Conservation (phyloP, 208 protist genomes). For the Trypanosoma melophagium region DNA sequence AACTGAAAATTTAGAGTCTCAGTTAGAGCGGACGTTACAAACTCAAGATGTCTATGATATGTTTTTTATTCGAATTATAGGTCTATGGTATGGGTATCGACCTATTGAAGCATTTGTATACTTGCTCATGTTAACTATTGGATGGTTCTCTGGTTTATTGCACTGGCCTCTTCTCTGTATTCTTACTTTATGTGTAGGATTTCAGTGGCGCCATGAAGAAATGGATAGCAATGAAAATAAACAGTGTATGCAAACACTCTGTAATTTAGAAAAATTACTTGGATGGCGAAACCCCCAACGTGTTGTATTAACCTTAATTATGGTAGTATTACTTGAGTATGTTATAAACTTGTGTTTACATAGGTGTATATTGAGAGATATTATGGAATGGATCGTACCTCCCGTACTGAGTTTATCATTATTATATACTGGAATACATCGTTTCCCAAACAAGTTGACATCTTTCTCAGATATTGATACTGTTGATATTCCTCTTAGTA, state of each 20-base stretch:
- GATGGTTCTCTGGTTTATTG: constrained; percentile 9
- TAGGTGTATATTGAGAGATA: not conserved
- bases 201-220: not conserved
- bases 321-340: constrained; percentile 4
- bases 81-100: constrained; percentile 16
- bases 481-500: not conserved
- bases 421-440: constrained; percentile 9
- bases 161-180: constrained; percentile 10
- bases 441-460: not conserved
- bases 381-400: not conserved
- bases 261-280: constrained; percentile 8
- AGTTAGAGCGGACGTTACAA: not conserved
- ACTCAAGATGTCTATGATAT: constrained; percentile 12
- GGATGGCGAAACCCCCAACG: constrained; percentile 2
- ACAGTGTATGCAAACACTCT: not conserved
- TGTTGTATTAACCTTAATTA: not conserved
- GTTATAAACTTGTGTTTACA: constrained; percentile 2
- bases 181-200: constrained; percentile 1
- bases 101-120: constrained; percentile 22
- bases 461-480: not conserved
- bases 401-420: constrained; percentile 9
- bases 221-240: constrained; percentile 1
- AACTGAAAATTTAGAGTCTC: not conserved
- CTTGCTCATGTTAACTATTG: not conserved
- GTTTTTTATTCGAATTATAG: constrained; percentile 23